Conservation (phyloP, 768 basidiomycete genomes). For the Astraeus odoratus region DNA sequence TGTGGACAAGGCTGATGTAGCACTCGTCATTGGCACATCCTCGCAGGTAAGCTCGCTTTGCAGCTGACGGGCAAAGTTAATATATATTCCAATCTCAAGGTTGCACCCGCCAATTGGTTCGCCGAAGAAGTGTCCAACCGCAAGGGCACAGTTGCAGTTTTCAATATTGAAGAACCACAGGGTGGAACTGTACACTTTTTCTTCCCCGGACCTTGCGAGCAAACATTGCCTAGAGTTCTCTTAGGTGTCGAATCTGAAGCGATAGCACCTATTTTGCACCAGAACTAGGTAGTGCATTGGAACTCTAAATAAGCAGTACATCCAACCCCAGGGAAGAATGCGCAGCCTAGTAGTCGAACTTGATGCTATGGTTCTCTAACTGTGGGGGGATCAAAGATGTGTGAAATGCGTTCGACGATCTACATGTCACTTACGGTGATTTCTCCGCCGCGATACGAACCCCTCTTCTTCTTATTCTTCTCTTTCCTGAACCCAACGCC, state of each 20-base stretch:
- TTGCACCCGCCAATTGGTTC: slow-evolving; percentile 38
- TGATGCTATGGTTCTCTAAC: slow-evolving; percentile 85
- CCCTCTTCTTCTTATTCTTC: slow-evolving; percentile 99
- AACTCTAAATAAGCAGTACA: no score
- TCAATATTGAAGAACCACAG: slow-evolving; percentile 28
- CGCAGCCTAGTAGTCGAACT: slow-evolving; percentile 48
- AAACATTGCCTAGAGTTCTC: neutral
- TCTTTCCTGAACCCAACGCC: slow-evolving; percentile 96
- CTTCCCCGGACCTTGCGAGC: slow-evolving; percentile 27
- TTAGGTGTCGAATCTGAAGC: neutral
- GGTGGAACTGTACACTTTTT: neutral
- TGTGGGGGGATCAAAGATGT: slow-evolving; percentile 22
- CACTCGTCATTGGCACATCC: slow-evolving; percentile 50
- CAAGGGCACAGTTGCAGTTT: slow-evolving; percentile 36
- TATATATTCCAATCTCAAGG: slow-evolving; percentile 21
- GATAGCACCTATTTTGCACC: neutral
- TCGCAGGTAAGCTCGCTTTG: slow-evolving; percentile 32
- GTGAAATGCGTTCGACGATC: neutral
- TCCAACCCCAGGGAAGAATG: neutral
- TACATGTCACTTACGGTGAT: slow-evolving; percentile 63
- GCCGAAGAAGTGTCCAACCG: slow-evolving; percentile 26
- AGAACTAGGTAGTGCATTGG: no score
- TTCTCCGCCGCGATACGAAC: slow-evolving; percentile 89
- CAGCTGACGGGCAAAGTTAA: neutral
- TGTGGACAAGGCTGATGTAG: slow-evolving; percentile 42